Percentiles rank a stretch among this genome's conserved stretches.
Evolutionary conservation across 164 flowering plant genomes (phyloP).

Genomic region (Chimonanthus salicifolius): DNA sequence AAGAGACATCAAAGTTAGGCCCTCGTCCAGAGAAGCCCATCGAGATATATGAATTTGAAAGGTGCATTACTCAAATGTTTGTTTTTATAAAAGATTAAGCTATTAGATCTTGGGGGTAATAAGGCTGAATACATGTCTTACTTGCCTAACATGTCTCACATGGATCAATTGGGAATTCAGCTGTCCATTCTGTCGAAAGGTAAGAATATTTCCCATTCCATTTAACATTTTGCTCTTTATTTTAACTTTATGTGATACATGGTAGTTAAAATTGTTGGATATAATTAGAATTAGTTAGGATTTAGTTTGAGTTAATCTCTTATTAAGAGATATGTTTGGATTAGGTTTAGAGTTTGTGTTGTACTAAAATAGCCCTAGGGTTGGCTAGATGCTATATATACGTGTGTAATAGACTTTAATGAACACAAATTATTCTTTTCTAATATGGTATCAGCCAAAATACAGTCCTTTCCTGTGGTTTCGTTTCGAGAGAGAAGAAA

Average conservation of each 20-base stretch:
- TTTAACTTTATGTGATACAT: background rate
- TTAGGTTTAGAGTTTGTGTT: too few species aligned
- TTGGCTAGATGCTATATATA: too few species aligned
- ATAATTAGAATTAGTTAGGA: too few species aligned
- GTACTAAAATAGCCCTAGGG: background rate
- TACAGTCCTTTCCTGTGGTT: too few species aligned
- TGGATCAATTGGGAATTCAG: slow-evolving; percentile 47
- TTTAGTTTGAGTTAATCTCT: too few species aligned
- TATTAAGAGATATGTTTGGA: too few species aligned
- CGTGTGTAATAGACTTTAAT: too few species aligned
- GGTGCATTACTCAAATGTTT: slow-evolving; percentile 22
- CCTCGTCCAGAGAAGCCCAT: slow-evolving; percentile 94
- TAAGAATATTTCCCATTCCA: slow-evolving; percentile 19
- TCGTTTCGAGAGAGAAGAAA: too few species aligned
- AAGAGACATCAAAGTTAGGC: slow-evolving; percentile 85
- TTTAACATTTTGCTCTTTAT: slow-evolving; percentile 1
- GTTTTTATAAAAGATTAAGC: background rate
- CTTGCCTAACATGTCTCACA: slow-evolving; percentile 21
- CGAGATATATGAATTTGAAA: slow-evolving; percentile 90
- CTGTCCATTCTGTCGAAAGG: slow-evolving; percentile 99
- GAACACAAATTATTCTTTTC: too few species aligned
- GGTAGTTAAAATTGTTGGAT: background rate
- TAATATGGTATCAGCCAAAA: too few species aligned
- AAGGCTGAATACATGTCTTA: slow-evolving; percentile 25
- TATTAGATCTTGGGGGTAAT: slow-evolving; percentile 6